Percentiles rank a stretch among this genome's conserved stretches.
These are phyloP conservation scores for Ceratorhiza oryzae-sativae DNA, from an alignment of 1,284 basidiomycete genomes.

Conservation along the genomic window DNA sequence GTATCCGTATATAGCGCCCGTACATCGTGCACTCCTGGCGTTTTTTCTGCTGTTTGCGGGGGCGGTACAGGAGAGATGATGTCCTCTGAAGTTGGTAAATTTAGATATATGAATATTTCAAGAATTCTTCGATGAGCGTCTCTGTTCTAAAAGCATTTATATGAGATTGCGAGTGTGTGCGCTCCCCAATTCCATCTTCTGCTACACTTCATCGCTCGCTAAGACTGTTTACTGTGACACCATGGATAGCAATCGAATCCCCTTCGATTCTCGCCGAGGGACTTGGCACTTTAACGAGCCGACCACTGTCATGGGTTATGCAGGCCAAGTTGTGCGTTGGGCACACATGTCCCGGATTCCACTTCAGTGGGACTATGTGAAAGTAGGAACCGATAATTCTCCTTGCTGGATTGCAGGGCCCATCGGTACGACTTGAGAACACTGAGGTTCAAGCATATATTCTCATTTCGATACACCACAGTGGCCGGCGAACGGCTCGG, in stretches of 20 bases:
- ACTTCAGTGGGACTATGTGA: background rate
- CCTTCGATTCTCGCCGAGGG: constrained; percentile 15
- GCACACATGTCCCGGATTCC: background rate
- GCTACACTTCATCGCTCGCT: too few relatives aligned
- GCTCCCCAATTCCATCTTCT: too few relatives aligned
- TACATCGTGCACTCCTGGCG: too few relatives aligned
- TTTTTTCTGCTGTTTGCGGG: too few relatives aligned
- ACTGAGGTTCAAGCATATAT: background rate
- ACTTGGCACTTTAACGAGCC: constrained; percentile 2
- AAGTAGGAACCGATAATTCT: background rate
- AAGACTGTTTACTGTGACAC: background rate
- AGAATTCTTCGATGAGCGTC: too few relatives aligned
- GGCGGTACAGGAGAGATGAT: too few relatives aligned
- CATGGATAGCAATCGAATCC: background rate
- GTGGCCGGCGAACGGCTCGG: background rate
- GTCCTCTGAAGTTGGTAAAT: too few relatives aligned
- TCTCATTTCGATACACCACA: background rate
- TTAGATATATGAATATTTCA: too few relatives aligned
- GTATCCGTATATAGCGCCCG: too few relatives aligned
- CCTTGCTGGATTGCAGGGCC: constrained; percentile 29
- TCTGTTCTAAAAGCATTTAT: too few relatives aligned
- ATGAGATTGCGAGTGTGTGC: too few relatives aligned
- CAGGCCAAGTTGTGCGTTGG: constrained; percentile 21
- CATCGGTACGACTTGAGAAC: background rate
- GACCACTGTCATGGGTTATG: background rate